Evolutionary conservation across 2,329 filamentous ascomycete genomes (phyloP).

Genomic region (Calonectria pteridis): DNA sequence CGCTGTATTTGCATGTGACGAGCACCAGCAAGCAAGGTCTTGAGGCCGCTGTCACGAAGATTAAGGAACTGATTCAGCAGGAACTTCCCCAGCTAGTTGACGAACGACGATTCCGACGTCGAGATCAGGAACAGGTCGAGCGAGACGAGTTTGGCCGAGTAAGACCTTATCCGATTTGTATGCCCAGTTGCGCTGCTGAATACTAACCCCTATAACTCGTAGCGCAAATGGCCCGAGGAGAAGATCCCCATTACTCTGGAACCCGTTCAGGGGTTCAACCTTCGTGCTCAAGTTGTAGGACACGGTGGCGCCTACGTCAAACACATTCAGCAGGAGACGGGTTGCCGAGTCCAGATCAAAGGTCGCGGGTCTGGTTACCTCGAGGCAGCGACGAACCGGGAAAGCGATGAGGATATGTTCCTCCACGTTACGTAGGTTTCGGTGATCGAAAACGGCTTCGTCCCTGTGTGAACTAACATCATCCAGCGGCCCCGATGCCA

Average conservation of each 20-base stretch:
- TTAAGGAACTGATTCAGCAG: slow-evolving; percentile 95
- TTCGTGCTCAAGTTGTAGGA: slow-evolving; percentile 95
- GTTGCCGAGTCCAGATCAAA: slow-evolving; percentile 98
- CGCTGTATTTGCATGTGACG: slow-evolving; percentile 94
- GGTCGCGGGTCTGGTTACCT: slow-evolving; percentile 95
- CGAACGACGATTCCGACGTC: slow-evolving; percentile 88
- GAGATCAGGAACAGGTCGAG: slow-evolving; percentile 85
- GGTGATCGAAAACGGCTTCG: background rate
- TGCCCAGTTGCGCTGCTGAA: background rate
- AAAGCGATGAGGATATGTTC: slow-evolving; percentile 97
- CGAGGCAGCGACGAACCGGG: slow-evolving; percentile 86
- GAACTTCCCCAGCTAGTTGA: slow-evolving; percentile 96
- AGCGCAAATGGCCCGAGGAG: slow-evolving; percentile 99
- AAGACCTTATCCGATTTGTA: slow-evolving; percentile 48
- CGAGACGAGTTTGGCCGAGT: slow-evolving; percentile 92
- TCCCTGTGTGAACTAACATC: slow-evolving; percentile 46
- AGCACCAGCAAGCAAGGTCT: slow-evolving; percentile 93
- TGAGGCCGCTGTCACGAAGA: slow-evolving; percentile 86
- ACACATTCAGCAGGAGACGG: slow-evolving; percentile 95
- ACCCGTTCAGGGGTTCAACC: slow-evolving; percentile 92
- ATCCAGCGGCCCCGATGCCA: slow-evolving; percentile 83
- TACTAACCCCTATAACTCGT: slow-evolving; percentile 25
- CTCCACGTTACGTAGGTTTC: slow-evolving; percentile 88
- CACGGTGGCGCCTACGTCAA: slow-evolving; percentile 96
- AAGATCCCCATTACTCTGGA: slow-evolving; percentile 93